Conservation (phyloP, 768 basidiomycete genomes). For the Asterophora lycoperdoides region DNA sequence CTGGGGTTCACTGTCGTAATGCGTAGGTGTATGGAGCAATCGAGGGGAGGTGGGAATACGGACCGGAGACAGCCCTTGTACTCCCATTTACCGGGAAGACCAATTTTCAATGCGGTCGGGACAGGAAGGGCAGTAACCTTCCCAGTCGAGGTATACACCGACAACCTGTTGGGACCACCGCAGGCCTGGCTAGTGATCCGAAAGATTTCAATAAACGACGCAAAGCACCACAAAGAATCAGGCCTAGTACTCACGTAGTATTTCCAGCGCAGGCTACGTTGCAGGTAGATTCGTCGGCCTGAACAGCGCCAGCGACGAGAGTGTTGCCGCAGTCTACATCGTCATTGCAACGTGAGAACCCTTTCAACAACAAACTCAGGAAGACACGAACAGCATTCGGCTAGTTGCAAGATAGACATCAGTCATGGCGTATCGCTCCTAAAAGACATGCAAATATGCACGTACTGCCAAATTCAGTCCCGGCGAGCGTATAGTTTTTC, state of each 20-base stretch:
- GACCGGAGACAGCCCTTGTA: conserved; percentile 69
- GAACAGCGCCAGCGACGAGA: conserved; percentile 56
- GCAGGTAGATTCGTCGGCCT: conserved; percentile 48
- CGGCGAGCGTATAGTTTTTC: conserved; percentile 62
- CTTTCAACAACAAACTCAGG: too few relatives aligned
- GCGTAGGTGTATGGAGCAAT: background rate
- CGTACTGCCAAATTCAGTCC: conserved; percentile 61
- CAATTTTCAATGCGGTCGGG: conserved; percentile 49
- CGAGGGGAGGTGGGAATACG: conserved; percentile 14
- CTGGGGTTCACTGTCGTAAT: conserved; percentile 42
- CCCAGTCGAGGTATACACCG: conserved; percentile 55
- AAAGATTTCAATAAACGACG: conserved; percentile 5
- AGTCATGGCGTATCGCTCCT: conserved; percentile 2
- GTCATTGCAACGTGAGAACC: background rate
- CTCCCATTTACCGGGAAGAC: conserved; percentile 57
- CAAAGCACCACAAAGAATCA: background rate
- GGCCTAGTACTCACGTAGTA: conserved; percentile 42
- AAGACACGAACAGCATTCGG: conserved; percentile 42
- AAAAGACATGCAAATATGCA: conserved; percentile 10
- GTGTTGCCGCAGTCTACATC: conserved; percentile 64
- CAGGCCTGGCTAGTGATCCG: conserved; percentile 50
- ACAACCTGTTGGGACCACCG: conserved; percentile 69
- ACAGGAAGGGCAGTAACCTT: conserved; percentile 54
- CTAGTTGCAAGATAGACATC: conserved; percentile 10
- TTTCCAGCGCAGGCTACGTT: conserved; percentile 75